Conservation (phyloP, 192 early-diverging fungal species). For the Coemansia sp. region DNA sequence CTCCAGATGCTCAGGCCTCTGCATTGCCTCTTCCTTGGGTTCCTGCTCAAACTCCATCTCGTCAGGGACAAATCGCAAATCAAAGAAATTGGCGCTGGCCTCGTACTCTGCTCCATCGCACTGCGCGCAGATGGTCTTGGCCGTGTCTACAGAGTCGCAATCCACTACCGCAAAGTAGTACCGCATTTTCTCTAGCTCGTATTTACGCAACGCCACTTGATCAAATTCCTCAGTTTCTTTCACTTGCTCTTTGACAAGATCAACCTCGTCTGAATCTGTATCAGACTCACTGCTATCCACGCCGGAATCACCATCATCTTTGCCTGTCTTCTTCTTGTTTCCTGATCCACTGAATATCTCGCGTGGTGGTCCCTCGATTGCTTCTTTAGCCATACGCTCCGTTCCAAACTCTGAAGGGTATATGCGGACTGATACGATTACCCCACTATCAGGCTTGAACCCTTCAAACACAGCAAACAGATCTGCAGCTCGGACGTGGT, state of each 20-base stretch:
- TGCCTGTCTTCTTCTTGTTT: conserved; percentile 35
- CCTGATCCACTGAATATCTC: conserved; percentile 31
- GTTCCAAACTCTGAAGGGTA: conserved; percentile 79
- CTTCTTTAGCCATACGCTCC: conserved; percentile 58
- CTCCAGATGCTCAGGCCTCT: conserved; percentile 66
- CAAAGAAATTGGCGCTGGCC: conserved; percentile 86
- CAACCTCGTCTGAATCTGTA: conserved; percentile 17
- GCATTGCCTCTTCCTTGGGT: conserved; percentile 60
- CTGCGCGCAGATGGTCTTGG: conserved; percentile 70
- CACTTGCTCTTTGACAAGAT: conserved; percentile 45
- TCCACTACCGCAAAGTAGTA: conserved; percentile 96
- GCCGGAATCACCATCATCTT: conserved; percentile 33
- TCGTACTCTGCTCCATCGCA: conserved; percentile 96
- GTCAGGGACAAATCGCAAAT: conserved; percentile 91
- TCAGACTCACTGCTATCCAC: conserved; percentile 16
- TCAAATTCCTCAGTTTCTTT: conserved; percentile 79
- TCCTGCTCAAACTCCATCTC: conserved; percentile 82
- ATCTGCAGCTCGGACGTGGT: conserved; percentile 83
- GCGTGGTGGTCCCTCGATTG: conserved; percentile 43
- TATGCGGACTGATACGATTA: conserved; percentile 74
- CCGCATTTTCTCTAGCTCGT: conserved; percentile 85
- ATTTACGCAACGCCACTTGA: conserved; percentile 76
- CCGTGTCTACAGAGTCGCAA: conserved; percentile 82
- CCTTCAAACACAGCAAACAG: conserved; percentile 81
- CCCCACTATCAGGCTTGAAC: conserved; percentile 74